Conservation (phyloP, 345 rosid species). For the Atalantia buxifolia region DNA sequence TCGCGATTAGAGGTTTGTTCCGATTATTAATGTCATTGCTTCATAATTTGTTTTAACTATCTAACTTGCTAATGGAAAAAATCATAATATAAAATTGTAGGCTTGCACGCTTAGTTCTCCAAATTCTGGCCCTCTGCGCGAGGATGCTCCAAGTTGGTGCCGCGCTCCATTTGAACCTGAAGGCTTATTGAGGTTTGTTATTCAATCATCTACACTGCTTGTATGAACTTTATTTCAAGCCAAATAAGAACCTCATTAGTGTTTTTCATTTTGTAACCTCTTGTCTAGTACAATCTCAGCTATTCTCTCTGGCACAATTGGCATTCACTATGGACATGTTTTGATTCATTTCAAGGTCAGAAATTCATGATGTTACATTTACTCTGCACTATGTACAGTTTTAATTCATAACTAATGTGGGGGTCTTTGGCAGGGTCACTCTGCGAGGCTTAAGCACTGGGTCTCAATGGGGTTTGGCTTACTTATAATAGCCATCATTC, state of each 20-base stretch:
- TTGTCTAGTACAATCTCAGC: slow-evolving; percentile 46
- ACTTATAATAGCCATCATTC: slow-evolving; percentile 38
- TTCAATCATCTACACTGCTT: neutral
- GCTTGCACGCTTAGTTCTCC: slow-evolving; percentile 62
- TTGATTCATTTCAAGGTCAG: slow-evolving; percentile 66
- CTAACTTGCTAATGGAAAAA: neutral
- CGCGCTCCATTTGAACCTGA: slow-evolving; percentile 66
- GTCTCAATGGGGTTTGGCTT: slow-evolving; percentile 42
- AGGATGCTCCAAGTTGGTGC: slow-evolving; percentile 59
- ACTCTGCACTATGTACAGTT: neutral
- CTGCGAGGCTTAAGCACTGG: slow-evolving; percentile 69
- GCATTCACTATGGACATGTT: slow-evolving; percentile 65
- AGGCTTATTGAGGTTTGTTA: slow-evolving; percentile 54
- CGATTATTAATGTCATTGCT: neutral
- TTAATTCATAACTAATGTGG: neutral
- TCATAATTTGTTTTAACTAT: neutral
- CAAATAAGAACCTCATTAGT: neutral
- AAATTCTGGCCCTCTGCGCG: slow-evolving; percentile 35
- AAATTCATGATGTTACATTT: neutral
- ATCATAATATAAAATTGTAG: slow-evolving; percentile 20
- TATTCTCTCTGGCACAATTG: slow-evolving; percentile 59
- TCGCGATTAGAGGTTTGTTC: slow-evolving; percentile 44
- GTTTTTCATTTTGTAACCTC: neutral
- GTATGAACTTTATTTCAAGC: neutral
- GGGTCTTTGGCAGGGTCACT: slow-evolving; percentile 36